Conservation (phyloP, 768 basidiomycete species). For the Boletus rubescentipes region DNA sequence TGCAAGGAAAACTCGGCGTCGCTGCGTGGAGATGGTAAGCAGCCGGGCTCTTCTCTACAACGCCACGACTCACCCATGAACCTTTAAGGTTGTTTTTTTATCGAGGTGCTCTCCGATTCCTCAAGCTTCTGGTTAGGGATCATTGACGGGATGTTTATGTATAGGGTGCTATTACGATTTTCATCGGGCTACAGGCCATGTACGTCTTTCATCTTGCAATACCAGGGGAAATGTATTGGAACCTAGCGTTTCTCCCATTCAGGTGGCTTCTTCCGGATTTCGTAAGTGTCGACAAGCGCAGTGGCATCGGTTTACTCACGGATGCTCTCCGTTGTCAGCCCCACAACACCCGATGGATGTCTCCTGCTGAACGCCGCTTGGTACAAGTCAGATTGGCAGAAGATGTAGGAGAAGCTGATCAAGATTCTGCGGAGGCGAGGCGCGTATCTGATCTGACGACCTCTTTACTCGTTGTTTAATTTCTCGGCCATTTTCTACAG, state of each 20-base stretch:
- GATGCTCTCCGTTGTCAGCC: slow-evolving; percentile 38
- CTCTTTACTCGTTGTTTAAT: too few relatives aligned
- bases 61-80: not conserved
- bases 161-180: slow-evolving; percentile 64
- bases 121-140: not conserved
- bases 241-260: not conserved
- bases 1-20: slow-evolving; percentile 68
- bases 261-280: slow-evolving; percentile 63
- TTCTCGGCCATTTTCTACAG: slow-evolving; percentile 28
- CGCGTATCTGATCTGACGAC: slow-evolving; percentile 3
- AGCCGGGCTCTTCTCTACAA: not conserved
- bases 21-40: slow-evolving; percentile 68
- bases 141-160: not conserved
- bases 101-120: slow-evolving; percentile 45
- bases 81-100: slow-evolving; percentile 61
- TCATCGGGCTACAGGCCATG: slow-evolving; percentile 55
- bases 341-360: slow-evolving; percentile 61
- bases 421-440: slow-evolving; percentile 34
- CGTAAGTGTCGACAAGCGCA: slow-evolving; percentile 34
- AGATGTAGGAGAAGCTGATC: slow-evolving; percentile 66
- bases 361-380: slow-evolving; percentile 47
- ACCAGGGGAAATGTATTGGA: not conserved
- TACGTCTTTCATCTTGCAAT: slow-evolving; percentile 19
- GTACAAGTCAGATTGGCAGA: slow-evolving; percentile 67
- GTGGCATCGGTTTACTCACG: not conserved